Conservation (phyloP, 2,329 filamentous ascomycete genomes). For the Gaeumannomyces tritici region DNA sequence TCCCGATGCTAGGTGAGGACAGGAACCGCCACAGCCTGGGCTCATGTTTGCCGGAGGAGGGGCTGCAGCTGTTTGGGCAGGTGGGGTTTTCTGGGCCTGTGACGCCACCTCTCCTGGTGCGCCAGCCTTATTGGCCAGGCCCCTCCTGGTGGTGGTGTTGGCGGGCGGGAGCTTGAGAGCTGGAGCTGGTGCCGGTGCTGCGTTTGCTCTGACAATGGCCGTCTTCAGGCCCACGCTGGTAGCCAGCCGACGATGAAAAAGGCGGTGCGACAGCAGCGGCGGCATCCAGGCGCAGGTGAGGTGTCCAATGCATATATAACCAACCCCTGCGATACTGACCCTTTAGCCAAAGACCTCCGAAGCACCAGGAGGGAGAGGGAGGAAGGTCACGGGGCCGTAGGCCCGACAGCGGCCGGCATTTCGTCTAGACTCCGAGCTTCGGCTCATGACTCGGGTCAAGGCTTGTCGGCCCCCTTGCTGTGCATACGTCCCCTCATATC, state of each 20-base stretch:
- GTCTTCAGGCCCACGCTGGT: not conserved
- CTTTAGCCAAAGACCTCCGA: not conserved
- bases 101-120: conserved; percentile 1
- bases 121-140: not conserved
- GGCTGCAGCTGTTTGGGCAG: conserved; percentile 9
- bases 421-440: not conserved
- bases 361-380: not conserved
- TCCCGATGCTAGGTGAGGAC: not conserved
- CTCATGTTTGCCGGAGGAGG: conserved; percentile 16
- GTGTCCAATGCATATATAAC: not conserved
- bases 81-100: conserved; percentile 6
- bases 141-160: no score
- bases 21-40: not conserved
- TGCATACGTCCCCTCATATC: not conserved
- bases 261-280: not conserved
- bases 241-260: not conserved
- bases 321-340: not conserved
- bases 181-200: not conserved
- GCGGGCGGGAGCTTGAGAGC: not conserved
- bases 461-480: not conserved
- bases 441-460: not conserved
- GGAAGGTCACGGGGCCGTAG: no score
- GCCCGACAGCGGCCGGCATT: not conserved
- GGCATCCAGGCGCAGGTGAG: not conserved
- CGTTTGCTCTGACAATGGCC: not conserved